A percentile compares a stretch with the other conserved stretches of the same genome.
phyloP scores from a whole-genome alignment of 768 basidiomycete genomes.

The Suillus decipiens region DNA sequence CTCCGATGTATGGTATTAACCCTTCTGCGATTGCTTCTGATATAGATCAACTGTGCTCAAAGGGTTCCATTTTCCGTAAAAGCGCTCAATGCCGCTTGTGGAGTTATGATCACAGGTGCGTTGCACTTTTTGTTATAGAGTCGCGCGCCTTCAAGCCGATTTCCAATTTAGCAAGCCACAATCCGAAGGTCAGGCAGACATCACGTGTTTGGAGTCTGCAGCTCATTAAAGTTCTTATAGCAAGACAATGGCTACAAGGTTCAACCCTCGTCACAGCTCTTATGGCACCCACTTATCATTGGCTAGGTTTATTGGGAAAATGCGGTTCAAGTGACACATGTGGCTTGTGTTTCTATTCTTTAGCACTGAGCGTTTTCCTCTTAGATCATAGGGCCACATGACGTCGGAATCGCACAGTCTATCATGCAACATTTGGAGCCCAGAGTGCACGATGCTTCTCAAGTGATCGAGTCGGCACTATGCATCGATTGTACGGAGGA shows the following conservation, averaged over 20 bases:
- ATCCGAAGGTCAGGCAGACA: conserved; percentile 67
- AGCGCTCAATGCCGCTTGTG: conserved; percentile 67
- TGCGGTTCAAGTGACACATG: conserved; percentile 63
- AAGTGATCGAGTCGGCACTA: conserved; percentile 41
- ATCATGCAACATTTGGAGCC: conserved; percentile 67
- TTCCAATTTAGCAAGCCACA: conserved; percentile 66
- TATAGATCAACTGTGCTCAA: conserved; percentile 8
- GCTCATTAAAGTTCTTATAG: conserved; percentile 35
- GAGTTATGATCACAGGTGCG: conserved; percentile 88
- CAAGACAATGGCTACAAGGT: conserved; percentile 91
- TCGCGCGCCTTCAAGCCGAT: not conserved
- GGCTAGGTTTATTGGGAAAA: conserved; percentile 87
- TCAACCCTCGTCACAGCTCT: conserved; percentile 3
- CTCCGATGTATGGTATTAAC: conserved; percentile 59
- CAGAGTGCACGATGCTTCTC: conserved; percentile 40
- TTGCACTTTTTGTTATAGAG: conserved; percentile 4
- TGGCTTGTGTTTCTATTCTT: not conserved
- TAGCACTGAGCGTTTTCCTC: conserved; percentile 1
- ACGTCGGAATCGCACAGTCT: conserved; percentile 68
- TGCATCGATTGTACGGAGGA: conserved; percentile 59
- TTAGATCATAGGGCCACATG: conserved; percentile 85
- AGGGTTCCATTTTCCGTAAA: conserved; percentile 84
- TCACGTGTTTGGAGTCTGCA: conserved; percentile 4
- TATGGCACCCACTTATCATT: conserved; percentile 6
- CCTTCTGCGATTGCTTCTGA: conserved; percentile 2